Base-by-base conservation (phyloP, 306 rosid genomes). In the Arachis hypogaea region DNA sequence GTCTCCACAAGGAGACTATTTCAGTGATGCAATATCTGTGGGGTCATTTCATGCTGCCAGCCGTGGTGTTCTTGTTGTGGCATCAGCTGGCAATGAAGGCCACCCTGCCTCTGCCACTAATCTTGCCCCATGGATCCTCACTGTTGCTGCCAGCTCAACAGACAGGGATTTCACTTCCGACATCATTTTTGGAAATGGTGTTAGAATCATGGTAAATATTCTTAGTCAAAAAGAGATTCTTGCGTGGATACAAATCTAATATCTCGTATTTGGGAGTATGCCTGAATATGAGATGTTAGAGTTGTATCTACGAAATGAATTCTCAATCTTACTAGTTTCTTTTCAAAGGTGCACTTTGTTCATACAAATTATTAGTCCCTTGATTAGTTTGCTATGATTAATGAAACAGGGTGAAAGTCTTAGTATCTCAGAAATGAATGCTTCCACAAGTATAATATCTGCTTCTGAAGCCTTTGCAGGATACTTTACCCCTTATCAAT, bases 71-170 rank as follows among this genome's bases (percentile, higher is more conserved):
- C 66, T 87, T 73, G 92, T 91, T 55, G 95, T 91, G 67, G 76
- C 90, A 33, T 91, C 97, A 0, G 86, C 89, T 81, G 97, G 97
- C 60, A 91, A 91, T 81, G 89, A 82, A 84, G 97, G 92, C 4
- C 30, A 4, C 54, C 73, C 84, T 4, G 87, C 79, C 40, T 91
- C 97, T 63, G 97, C 87, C 42, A 91, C 97, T 5, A 91, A 91
- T 62, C 74, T 91, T 7, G 97, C 94, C 28, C 97, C 97, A 3
- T 91, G 97, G 97, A 85, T 91, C 49, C 59, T 91, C 62, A 91
- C 97, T 29, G 92, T 91, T 69, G 92, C 92, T 84, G 97, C 97
- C 66, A 84, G 95, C 79, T 91, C 97, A 46, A 91, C 97, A 1
- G 97, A 91, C 59, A 85, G 97, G 66, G 97, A 91, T 79, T 91